These are phyloP conservation scores for Mayamaea pseudoterrestris DNA, from an alignment of 108 stramenopile genomes.

Conservation along the genomic window DNA sequence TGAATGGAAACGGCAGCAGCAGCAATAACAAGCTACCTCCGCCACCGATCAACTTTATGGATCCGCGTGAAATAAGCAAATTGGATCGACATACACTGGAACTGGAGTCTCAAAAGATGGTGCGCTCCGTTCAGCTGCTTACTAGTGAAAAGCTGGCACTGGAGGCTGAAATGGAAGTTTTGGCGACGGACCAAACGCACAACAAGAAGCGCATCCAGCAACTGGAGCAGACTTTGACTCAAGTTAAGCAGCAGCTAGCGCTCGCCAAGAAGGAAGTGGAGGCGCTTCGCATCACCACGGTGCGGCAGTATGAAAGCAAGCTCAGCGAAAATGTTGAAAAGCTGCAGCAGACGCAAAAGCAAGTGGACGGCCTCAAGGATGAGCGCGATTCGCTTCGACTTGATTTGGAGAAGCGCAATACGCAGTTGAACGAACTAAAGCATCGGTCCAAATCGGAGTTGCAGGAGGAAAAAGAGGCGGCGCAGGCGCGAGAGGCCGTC, in stretches of 20 bases:
- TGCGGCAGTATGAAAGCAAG: not conserved
- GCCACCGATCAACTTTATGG: not conserved
- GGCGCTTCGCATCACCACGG: not conserved
- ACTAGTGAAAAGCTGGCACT: slow-evolving; percentile 24
- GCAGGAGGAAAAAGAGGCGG: slow-evolving; percentile 12
- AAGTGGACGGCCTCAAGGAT: not conserved
- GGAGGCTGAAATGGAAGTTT: slow-evolving; percentile 20
- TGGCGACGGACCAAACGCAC: not conserved
- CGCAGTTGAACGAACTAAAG: slow-evolving; percentile 12
- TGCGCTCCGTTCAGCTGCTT: slow-evolving; percentile 29
- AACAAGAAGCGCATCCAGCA: not conserved
- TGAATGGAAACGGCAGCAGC: not conserved
- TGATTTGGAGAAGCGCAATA: slow-evolving; percentile 18
- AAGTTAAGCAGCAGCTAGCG: not conserved
- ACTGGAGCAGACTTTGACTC: not conserved
- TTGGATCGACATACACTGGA: slow-evolving; percentile 38
- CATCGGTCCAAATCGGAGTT: slow-evolving; percentile 4
- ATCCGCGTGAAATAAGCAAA: slow-evolving; percentile 26
- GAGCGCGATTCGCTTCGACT: slow-evolving; percentile 20
- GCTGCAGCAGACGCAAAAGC: not conserved
- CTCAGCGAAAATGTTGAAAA: not conserved
- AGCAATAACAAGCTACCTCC: slow-evolving; percentile 2
- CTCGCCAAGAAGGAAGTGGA: slow-evolving; percentile 1
- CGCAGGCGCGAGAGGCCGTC: slow-evolving; percentile 4
- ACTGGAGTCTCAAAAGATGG: slow-evolving; percentile 35